Conservation (phyloP, 1,284 basidiomycete species). For the Melanopsichium pennsylvanicum region DNA sequence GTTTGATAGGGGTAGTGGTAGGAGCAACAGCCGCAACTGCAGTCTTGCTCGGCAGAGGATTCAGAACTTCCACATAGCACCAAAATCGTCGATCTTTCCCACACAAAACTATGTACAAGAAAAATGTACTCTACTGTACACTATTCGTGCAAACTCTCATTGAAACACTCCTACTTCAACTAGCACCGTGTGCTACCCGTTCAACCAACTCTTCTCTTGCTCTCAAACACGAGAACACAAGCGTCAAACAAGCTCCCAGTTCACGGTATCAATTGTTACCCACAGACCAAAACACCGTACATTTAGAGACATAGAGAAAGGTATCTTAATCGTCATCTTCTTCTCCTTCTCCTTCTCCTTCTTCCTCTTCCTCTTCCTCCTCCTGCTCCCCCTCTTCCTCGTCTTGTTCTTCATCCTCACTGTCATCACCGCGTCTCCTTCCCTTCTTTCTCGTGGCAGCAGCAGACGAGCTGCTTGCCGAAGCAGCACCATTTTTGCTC, state of each 20-base stretch:
- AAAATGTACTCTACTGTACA: too few relatives aligned
- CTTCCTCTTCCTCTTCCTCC: conserved; percentile 25
- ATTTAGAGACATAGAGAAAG: neutral
- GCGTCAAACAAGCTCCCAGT: too few relatives aligned
- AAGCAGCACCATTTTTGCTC: conserved; percentile 5
- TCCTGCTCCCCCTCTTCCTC: conserved; percentile 22
- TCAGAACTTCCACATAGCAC: conserved; percentile 17
- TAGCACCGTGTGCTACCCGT: too few relatives aligned
- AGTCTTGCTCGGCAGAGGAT: conserved; percentile 24
- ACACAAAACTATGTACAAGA: too few relatives aligned
- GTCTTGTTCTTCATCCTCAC: conserved; percentile 20
- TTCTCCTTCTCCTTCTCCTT: too few relatives aligned
- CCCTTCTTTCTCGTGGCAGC: conserved; percentile 14
- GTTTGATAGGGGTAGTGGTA: conserved; percentile 30
- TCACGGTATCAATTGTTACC: too few relatives aligned
- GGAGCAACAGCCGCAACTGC: conserved; percentile 36
- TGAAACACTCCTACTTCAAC: too few relatives aligned
- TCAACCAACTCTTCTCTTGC: neutral
- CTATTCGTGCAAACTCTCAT: too few relatives aligned
- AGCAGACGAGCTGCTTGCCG: conserved; percentile 17
- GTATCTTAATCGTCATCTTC: conserved; percentile 28
- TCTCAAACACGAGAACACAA: too few relatives aligned
- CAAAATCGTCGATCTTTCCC: neutral
- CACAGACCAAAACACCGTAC: too few relatives aligned
- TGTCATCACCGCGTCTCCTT: conserved; percentile 11